Conservation (phyloP, 2,329 filamentous ascomycete species). For the Diaporthe sp. region DNA sequence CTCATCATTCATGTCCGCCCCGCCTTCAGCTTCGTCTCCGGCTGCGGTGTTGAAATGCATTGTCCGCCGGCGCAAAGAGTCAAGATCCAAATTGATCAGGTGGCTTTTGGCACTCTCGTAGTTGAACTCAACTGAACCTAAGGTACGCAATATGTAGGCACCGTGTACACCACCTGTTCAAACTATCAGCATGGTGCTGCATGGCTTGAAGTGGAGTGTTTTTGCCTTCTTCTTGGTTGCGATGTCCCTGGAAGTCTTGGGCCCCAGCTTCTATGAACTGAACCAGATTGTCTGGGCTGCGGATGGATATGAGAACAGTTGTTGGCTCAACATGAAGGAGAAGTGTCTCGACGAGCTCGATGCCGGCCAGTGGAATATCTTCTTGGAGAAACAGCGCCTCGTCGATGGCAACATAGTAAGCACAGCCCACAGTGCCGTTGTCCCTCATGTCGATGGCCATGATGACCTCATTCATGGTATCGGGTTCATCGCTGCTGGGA, state of each 20-base stretch:
- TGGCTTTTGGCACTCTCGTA: slow-evolving; percentile 77
- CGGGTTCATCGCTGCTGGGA: slow-evolving; percentile 42
- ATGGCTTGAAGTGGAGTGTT: neutral
- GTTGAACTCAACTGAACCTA: slow-evolving; percentile 80
- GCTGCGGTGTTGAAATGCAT: slow-evolving; percentile 68
- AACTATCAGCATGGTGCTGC: slow-evolving; percentile 4
- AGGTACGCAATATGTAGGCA: slow-evolving; percentile 71
- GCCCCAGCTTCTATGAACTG: slow-evolving; percentile 53
- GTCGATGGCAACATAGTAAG: slow-evolving; percentile 82
- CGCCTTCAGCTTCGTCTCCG: slow-evolving; percentile 53
- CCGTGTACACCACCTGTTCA: slow-evolving; percentile 54
- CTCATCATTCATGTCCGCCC: slow-evolving; percentile 57
- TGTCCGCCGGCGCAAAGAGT: slow-evolving; percentile 61
- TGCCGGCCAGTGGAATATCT: slow-evolving; percentile 78
- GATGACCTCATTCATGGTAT: slow-evolving; percentile 74
- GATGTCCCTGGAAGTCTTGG: slow-evolving; percentile 50
- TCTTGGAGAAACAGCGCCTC: slow-evolving; percentile 82
- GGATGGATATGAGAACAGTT: slow-evolving; percentile 65
- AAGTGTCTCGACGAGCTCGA: slow-evolving; percentile 76
- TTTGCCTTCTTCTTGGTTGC: slow-evolving; percentile 43
- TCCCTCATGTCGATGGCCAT: slow-evolving; percentile 85
- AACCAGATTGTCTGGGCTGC: slow-evolving; percentile 58
- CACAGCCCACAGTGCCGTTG: slow-evolving; percentile 82
- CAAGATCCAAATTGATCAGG: slow-evolving; percentile 71
- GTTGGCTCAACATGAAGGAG: slow-evolving; percentile 69